These are phyloP conservation scores for Coffea canephora DNA, from an alignment of 257 asterid species.

Conservation along the genomic window DNA sequence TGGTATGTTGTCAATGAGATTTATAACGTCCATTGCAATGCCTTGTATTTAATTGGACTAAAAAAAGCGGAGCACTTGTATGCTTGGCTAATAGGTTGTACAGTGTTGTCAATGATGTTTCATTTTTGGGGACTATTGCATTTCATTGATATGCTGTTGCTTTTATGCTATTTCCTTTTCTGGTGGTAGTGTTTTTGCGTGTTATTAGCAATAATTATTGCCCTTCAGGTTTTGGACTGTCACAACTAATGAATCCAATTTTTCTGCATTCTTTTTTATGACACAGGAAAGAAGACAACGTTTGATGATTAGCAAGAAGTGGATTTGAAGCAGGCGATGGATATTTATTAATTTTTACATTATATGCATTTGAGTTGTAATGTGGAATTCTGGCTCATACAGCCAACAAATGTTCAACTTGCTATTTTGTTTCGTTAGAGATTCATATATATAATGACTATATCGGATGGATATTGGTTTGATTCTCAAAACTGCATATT, in stretches of 20 bases:
- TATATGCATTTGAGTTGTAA: neutral
- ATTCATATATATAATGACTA: too few species aligned
- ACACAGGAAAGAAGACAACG: slow-evolving; percentile 44
- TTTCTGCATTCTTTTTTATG: neutral
- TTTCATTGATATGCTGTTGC: neutral
- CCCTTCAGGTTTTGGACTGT: neutral
- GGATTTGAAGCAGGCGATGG: neutral
- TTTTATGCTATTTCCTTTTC: neutral
- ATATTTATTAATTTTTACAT: too few species aligned
- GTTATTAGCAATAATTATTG: neutral
- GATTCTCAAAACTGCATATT: slow-evolving; percentile 39
- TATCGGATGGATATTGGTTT: too few species aligned
- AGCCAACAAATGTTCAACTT: neutral
- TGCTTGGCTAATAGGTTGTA: neutral
- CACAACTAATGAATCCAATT: neutral
- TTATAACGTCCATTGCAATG: neutral
- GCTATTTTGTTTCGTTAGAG: neutral
- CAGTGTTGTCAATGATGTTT: too few species aligned
- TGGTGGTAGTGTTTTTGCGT: neutral
- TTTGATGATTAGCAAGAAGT: slow-evolving; percentile 27
- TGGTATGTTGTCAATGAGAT: slow-evolving; percentile 18
- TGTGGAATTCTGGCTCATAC: neutral
- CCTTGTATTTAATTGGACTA: neutral
- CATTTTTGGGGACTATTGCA: too few species aligned
- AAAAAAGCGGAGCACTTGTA: neutral